Conservation (phyloP, 2,329 filamentous ascomycete species). For the Aaosphaeria arxii region DNA sequence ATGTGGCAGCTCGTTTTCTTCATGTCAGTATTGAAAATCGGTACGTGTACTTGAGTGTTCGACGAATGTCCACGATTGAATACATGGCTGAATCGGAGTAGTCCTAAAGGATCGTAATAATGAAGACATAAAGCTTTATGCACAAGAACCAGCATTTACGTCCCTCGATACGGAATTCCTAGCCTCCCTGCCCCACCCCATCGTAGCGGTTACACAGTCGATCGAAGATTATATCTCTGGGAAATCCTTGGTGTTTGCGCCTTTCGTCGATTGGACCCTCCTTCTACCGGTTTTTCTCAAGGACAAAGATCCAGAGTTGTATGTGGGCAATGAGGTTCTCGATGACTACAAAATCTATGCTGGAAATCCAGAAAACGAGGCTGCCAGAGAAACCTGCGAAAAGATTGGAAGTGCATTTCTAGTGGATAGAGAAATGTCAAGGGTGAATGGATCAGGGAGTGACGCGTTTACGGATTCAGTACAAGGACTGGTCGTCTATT, state of each 20-base stretch:
- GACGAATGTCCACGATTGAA: neutral
- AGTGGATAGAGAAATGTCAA: slow-evolving; percentile 10
- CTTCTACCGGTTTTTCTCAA: slow-evolving; percentile 29
- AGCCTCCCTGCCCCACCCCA: slow-evolving; percentile 8
- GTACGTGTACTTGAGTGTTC: slow-evolving; percentile 3
- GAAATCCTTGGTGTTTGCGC: slow-evolving; percentile 29
- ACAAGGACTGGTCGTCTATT: slow-evolving; percentile 32
- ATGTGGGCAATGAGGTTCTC: slow-evolving; percentile 36
- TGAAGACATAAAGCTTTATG: slow-evolving; percentile 17
- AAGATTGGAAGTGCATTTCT: slow-evolving; percentile 22
- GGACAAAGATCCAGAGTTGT: slow-evolving; percentile 26
- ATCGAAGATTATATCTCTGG: slow-evolving; percentile 19
- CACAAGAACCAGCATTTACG: slow-evolving; percentile 37
- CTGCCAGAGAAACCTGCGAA: slow-evolving; percentile 25
- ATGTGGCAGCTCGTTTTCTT: slow-evolving; percentile 40
- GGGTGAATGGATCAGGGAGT: slow-evolving; percentile 24
- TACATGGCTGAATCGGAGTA: neutral
- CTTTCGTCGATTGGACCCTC: slow-evolving; percentile 36
- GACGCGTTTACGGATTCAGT: slow-evolving; percentile 23
- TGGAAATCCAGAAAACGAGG: slow-evolving; percentile 19
- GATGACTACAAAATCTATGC: slow-evolving; percentile 25
- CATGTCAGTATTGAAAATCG: slow-evolving; percentile 13
- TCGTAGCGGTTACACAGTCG: slow-evolving; percentile 10
- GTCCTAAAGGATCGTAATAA: neutral
- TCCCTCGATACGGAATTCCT: slow-evolving; percentile 29